phyloP scores from a whole-genome alignment of 2,329 filamentous ascomycete genomes.

The Talaromyces sp. region DNA sequence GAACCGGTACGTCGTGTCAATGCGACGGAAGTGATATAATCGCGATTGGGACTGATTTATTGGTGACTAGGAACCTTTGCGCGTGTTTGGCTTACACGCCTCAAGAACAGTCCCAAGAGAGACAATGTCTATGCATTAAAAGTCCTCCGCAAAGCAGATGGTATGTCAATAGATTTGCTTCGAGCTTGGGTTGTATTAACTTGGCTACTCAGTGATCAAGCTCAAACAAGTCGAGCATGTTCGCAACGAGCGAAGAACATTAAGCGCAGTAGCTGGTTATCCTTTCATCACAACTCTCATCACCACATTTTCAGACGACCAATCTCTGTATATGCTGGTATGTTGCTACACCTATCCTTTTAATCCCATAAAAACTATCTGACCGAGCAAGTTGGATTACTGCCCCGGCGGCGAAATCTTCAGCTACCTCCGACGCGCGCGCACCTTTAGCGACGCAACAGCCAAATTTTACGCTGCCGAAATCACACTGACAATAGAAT shows the following conservation, averaged over 20 bases:
- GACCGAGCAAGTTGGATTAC: slow-evolving; percentile 54
- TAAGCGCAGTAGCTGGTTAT: slow-evolving; percentile 60
- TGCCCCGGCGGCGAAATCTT: slow-evolving; percentile 67
- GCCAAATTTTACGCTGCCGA: slow-evolving; percentile 65
- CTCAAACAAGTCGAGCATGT: slow-evolving; percentile 68
- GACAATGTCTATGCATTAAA: slow-evolving; percentile 47
- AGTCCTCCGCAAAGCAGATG: slow-evolving; percentile 50
- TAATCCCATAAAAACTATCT: background rate
- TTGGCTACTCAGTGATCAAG: slow-evolving; percentile 46
- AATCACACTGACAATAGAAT: slow-evolving; percentile 63
- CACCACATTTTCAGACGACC: slow-evolving; percentile 61
- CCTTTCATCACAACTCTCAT: slow-evolving; percentile 65
- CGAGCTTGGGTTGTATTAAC: slow-evolving; percentile 1
- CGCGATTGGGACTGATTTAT: slow-evolving; percentile 2
- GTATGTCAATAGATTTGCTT: slow-evolving; percentile 27
- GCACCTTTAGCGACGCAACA: slow-evolving; percentile 61
- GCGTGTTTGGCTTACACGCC: slow-evolving; percentile 48
- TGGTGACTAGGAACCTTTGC: slow-evolving; percentile 47
- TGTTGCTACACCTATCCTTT: slow-evolving; percentile 12
- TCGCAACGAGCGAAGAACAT: slow-evolving; percentile 62
- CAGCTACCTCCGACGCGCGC: slow-evolving; percentile 60
- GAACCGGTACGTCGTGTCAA: slow-evolving; percentile 40
- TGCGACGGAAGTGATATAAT: background rate
- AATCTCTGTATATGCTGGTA: slow-evolving; percentile 56
- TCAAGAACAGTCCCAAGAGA: slow-evolving; percentile 34